Percentiles rank a stretch among this genome's conserved stretches.
Evolutionary conservation across 805 yeast genomes (phyloP).

Genomic region (Metschnikowia anglica): DNA sequence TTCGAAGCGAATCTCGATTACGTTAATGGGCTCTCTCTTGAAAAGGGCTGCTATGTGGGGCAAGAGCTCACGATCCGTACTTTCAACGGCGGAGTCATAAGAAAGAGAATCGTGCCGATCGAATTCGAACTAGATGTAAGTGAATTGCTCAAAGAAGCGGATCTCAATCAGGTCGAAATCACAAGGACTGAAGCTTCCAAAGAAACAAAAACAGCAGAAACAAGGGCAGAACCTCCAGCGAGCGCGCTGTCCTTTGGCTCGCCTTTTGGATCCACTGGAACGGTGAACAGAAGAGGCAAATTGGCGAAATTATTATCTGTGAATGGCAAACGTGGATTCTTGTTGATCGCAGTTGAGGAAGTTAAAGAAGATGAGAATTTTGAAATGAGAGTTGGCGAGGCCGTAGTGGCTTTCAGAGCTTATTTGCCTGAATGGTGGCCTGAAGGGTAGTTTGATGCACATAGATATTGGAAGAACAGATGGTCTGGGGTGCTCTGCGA

Average conservation of each 20-base stretch:
- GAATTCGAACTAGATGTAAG: constrained; percentile 28
- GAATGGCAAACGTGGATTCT: constrained; percentile 63
- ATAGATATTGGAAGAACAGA: no score
- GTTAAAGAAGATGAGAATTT: constrained; percentile 42
- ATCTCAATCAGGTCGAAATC: constrained; percentile 17
- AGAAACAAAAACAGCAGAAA: constrained; percentile 6
- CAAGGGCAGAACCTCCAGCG: constrained; percentile 5
- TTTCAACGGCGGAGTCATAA: constrained; percentile 74
- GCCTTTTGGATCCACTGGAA: constrained; percentile 21
- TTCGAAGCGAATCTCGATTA: constrained; percentile 81
- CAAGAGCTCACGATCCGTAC: constrained; percentile 94
- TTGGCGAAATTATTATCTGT: constrained; percentile 51
- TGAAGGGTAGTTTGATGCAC: constrained; percentile 17
- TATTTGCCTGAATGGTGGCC: constrained; percentile 81
- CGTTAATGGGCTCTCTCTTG: constrained; percentile 75
- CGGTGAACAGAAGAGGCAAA: constrained; percentile 33
- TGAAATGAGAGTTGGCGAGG: constrained; percentile 28
- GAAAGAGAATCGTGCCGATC: constrained; percentile 78
- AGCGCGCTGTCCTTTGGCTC: constrained; percentile 10
- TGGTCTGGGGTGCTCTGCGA: no score
- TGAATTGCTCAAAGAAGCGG: constrained; percentile 5
- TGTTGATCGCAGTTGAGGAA: constrained; percentile 50
- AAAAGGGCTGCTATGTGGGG: constrained; percentile 96
- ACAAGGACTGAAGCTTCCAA: constrained; percentile 11
- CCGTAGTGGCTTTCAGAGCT: constrained; percentile 48